These are phyloP conservation scores for Elsinoe australis DNA, from an alignment of 2,329 filamentous ascomycete genomes.

Conservation along the genomic window DNA sequence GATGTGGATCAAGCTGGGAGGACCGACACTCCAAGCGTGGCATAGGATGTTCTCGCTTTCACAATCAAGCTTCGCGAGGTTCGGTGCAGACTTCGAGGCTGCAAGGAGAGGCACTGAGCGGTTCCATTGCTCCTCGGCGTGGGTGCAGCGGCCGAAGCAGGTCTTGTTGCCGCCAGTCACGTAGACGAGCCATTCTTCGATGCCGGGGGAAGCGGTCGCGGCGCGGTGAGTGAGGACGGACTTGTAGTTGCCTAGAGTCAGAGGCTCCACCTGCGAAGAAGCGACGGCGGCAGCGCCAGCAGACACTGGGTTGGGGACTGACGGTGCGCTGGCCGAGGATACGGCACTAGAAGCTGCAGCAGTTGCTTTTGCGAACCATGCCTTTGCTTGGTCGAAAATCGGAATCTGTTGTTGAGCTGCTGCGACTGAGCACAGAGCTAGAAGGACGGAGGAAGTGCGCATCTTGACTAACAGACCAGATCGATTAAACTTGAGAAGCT, in stretches of 20 bases:
- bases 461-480: slow-evolving; percentile 32
- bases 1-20: slow-evolving; percentile 60
- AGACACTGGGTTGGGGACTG: slow-evolving; percentile 39
- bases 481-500: too few relatives aligned
- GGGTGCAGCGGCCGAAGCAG: slow-evolving; percentile 62
- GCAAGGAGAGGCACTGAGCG: slow-evolving; percentile 49
- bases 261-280: slow-evolving; percentile 44
- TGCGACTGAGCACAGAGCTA: slow-evolving; percentile 45
- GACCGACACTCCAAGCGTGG: slow-evolving; percentile 61
- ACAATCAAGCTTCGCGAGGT: slow-evolving; percentile 65
- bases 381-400: slow-evolving; percentile 53
- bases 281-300: slow-evolving; percentile 47
- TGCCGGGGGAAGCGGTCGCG: slow-evolving; percentile 48
- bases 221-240: slow-evolving; percentile 57
- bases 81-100: slow-evolving; percentile 52
- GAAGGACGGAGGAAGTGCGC: slow-evolving; percentile 47
- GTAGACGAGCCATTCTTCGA: slow-evolving; percentile 70
- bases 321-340: slow-evolving; percentile 30
- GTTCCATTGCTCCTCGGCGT: slow-evolving; percentile 54
- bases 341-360: slow-evolving; percentile 41
- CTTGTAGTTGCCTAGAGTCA: slow-evolving; percentile 66
- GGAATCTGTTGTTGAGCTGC: slow-evolving; percentile 52
- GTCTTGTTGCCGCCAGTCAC: slow-evolving; percentile 71
- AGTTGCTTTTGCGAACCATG: slow-evolving; percentile 49
- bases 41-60: slow-evolving; percentile 67